Percentiles rank a stretch among this genome's conserved stretches.
Evolutionary conservation across 2,329 filamentous ascomycete genomes (phyloP).

Genomic region (Trichoderma pleuroti): DNA sequence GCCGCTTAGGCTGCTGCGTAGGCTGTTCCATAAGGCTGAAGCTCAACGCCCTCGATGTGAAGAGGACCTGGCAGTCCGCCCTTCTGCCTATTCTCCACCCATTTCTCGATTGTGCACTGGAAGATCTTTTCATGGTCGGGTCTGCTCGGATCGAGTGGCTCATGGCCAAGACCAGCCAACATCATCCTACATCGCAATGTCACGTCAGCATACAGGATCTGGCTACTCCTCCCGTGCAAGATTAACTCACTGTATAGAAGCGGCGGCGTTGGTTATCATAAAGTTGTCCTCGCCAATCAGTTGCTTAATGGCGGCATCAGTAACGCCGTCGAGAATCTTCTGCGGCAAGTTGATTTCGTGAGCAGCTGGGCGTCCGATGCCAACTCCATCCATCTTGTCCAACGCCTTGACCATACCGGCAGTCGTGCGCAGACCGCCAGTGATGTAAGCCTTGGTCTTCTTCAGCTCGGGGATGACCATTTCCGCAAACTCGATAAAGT

Average conservation of each 20-base stretch:
- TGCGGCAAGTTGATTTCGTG: constrained; percentile 28
- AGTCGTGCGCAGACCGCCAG: constrained; percentile 54
- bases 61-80: constrained; percentile 23
- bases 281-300: constrained; percentile 51
- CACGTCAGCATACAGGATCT: background rate
- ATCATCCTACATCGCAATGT: constrained; percentile 25
- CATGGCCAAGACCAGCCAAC: constrained; percentile 38
- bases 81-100: constrained; percentile 31
- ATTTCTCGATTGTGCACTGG: constrained; percentile 29
- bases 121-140: constrained; percentile 33
- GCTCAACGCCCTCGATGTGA: constrained; percentile 31
- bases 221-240: too few relatives aligned
- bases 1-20: constrained; percentile 15
- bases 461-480: constrained; percentile 41
- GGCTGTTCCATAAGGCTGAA: constrained; percentile 33
- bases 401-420: constrained; percentile 58
- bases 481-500: constrained; percentile 60
- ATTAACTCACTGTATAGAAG: constrained; percentile 31
- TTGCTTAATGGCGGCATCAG: constrained; percentile 46
- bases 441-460: constrained; percentile 56
- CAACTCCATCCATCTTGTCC: constrained; percentile 56
- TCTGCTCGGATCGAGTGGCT: constrained; percentile 57
- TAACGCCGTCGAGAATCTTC: constrained; percentile 29
- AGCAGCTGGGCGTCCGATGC: constrained; percentile 43
- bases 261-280: constrained; percentile 29